phyloP scores from a whole-genome alignment of 805 yeast genomes.

The Blastobotrys americana region DNA sequence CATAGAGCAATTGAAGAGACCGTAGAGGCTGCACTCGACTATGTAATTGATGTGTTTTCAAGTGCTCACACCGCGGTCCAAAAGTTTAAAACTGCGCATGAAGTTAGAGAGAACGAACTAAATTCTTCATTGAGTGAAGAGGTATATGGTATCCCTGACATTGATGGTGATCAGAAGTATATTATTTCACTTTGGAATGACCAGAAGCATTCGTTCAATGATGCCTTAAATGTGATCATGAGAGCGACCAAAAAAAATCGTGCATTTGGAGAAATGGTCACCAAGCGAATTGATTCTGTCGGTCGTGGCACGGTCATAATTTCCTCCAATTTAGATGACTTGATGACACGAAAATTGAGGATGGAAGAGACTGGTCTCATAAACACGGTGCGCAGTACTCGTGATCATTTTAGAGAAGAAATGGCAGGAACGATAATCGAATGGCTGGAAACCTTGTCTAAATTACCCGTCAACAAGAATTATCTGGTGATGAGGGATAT shows the following conservation, averaged over 20 bases:
- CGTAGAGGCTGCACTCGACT: constrained; percentile 26
- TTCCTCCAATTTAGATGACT: constrained; percentile 43
- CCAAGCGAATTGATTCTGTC: constrained; percentile 48
- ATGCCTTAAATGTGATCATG: constrained; percentile 60
- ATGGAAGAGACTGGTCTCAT: constrained; percentile 59
- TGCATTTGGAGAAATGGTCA: constrained; percentile 67
- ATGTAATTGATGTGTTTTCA: constrained; percentile 27
- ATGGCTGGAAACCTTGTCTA: constrained; percentile 59
- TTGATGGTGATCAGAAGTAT: constrained; percentile 41
- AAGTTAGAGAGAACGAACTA: constrained; percentile 26
- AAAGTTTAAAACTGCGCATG: constrained; percentile 20
- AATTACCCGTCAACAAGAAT: constrained; percentile 46
- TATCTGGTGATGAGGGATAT: constrained; percentile 41
- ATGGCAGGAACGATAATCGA: constrained; percentile 63
- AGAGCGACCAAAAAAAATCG: constrained; percentile 55
- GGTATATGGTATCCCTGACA: constrained; percentile 40
- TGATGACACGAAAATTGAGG: constrained; percentile 48
- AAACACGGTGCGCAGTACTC: constrained; percentile 54
- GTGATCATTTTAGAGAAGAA: constrained; percentile 73
- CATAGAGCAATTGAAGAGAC: constrained; percentile 28
- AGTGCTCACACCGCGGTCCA: constrained; percentile 23
- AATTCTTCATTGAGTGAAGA: constrained; percentile 35
- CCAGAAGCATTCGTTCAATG: constrained; percentile 65
- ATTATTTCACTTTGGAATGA: constrained; percentile 67
- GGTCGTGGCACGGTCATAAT: constrained; percentile 68